Conservation (phyloP, 768 basidiomycete genomes). For the Macrolepiota fuliginosa region DNA sequence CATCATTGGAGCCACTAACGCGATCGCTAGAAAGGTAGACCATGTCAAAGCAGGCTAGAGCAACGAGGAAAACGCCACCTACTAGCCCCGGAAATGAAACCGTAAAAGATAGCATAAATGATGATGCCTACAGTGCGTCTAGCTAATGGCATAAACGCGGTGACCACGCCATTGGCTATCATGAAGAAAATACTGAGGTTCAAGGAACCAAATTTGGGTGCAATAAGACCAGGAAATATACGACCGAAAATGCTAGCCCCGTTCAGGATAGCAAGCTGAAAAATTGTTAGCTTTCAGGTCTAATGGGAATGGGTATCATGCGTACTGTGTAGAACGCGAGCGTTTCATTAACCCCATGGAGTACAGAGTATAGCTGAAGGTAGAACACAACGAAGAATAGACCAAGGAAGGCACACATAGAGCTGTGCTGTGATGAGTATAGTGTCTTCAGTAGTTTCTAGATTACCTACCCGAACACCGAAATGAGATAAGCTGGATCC, state of each 20-base stretch:
- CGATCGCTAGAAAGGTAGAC: slow-evolving; percentile 17
- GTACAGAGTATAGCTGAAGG: slow-evolving; percentile 45
- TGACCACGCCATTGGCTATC: slow-evolving; percentile 30
- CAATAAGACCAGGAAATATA: slow-evolving; percentile 41
- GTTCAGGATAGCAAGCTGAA: slow-evolving; percentile 52
- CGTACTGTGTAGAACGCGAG: slow-evolving; percentile 50
- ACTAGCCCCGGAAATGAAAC: slow-evolving; percentile 45
- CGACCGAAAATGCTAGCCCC: slow-evolving; percentile 51
- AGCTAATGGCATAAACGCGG: slow-evolving; percentile 41
- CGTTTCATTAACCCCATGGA: slow-evolving; percentile 34
- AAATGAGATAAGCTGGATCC: background rate
- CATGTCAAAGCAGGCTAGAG: slow-evolving; percentile 1
- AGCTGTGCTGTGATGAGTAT: slow-evolving; percentile 15
- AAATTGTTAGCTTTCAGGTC: background rate
- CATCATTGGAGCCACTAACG: slow-evolving; percentile 27
- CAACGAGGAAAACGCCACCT: slow-evolving; percentile 12
- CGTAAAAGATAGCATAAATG: slow-evolving; percentile 40
- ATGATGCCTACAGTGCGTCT: slow-evolving; percentile 29
- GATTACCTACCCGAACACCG: background rate
- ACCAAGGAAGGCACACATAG: slow-evolving; percentile 29
- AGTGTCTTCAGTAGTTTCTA: background rate
- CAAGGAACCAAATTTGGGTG: slow-evolving; percentile 39
- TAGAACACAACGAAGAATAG: slow-evolving; percentile 49
- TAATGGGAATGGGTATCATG: slow-evolving; percentile 2
- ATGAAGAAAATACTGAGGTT: slow-evolving; percentile 38